Evolutionary conservation across 257 asterid species (phyloP).

Genomic region (Nicotiana attenuata): DNA sequence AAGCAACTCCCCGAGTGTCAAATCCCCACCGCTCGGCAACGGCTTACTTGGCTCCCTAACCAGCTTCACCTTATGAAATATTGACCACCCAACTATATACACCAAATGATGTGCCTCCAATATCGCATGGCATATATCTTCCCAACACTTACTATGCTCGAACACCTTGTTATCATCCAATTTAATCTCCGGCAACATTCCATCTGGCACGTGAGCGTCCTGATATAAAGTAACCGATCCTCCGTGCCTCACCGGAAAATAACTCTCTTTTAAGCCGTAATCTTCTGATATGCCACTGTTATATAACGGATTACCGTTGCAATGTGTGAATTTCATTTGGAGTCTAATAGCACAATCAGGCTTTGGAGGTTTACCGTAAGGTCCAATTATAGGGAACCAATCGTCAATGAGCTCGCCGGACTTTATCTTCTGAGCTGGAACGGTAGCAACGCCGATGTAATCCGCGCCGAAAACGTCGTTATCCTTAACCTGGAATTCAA

Average conservation of each 20-base stretch:
- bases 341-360: conserved; percentile 58
- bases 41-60: conserved; percentile 70
- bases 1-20: conserved; percentile 78
- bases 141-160: conserved; percentile 65
- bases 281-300: conserved; percentile 36
- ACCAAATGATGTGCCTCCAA: conserved; percentile 75
- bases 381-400: conserved; percentile 73
- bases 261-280: conserved; percentile 52
- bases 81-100: conserved; percentile 73
- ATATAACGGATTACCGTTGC: conserved; percentile 37
- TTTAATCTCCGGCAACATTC: conserved; percentile 53
- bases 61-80: conserved; percentile 60
- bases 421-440: conserved; percentile 49
- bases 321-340: conserved; percentile 55
- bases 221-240: conserved; percentile 68
- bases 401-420: conserved; percentile 64
- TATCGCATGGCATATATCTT: conserved; percentile 71
- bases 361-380: conserved; percentile 64
- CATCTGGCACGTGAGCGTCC: conserved; percentile 72
- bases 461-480: conserved; percentile 91
- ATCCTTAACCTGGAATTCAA: conserved; percentile 82
- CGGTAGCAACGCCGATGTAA: conserved; percentile 59
- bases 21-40: conserved; percentile 76
- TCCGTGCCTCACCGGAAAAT: conserved; percentile 73
- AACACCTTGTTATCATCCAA: conserved; percentile 36